These are phyloP conservation scores for Trypanosoma theileri DNA, from an alignment of 208 protist genomes.

Conservation along the genomic window DNA sequence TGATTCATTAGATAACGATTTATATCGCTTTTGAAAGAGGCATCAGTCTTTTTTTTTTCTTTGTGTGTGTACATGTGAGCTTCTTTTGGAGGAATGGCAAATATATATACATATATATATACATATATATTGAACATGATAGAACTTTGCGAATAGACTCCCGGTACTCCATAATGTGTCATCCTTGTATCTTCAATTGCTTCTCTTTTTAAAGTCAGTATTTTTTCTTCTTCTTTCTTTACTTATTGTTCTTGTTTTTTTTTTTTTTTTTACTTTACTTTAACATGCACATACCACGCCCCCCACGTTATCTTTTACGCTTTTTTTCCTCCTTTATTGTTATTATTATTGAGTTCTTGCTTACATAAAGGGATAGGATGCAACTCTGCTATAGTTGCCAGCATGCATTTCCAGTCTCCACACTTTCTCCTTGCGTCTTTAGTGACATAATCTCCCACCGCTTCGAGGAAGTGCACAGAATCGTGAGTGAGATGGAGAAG, in stretches of 20 bases:
- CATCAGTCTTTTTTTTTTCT: not conserved
- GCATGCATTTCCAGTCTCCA: slow-evolving; percentile 61
- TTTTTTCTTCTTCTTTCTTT: slow-evolving; percentile 14
- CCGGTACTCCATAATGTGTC: no score
- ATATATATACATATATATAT: slow-evolving; percentile 3
- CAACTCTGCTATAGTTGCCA: slow-evolving; percentile 79
- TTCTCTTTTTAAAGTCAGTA: not conserved
- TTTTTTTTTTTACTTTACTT: slow-evolving; percentile 15
- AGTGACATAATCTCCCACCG: slow-evolving; percentile 64
- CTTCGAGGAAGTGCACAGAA: slow-evolving; percentile 42
- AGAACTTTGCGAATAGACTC: no score
- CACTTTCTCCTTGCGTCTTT: slow-evolving; percentile 61
- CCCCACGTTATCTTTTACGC: no score
- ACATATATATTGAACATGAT: no score
- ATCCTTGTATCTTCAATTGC: no score
- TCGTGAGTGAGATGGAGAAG: slow-evolving; percentile 42
- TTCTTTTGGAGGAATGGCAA: not conserved
- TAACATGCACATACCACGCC: no score
- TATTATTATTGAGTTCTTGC: slow-evolving; percentile 8
- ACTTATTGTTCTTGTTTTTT: slow-evolving; percentile 13
- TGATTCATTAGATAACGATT: slow-evolving; percentile 14
- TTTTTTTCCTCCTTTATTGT: not conserved
- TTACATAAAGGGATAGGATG: slow-evolving; percentile 19
- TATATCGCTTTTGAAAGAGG: not conserved
- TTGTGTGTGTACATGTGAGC: not conserved